phyloP scores from a whole-genome alignment of 768 basidiomycete genomes.

The Gymnopilus junonius region DNA sequence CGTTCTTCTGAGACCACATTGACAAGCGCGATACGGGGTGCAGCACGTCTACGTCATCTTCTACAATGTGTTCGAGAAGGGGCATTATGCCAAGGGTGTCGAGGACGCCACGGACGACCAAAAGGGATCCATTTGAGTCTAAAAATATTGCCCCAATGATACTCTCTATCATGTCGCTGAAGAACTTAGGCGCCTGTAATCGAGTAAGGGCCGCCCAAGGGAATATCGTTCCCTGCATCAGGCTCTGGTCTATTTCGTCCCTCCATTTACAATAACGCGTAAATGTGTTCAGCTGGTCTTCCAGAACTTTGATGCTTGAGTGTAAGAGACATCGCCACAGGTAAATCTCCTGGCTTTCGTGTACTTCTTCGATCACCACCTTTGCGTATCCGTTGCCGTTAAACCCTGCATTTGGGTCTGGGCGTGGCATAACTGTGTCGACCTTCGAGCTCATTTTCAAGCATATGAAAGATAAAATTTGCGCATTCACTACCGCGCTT shows the following conservation, averaged over 20 bases:
- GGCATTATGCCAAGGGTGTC: slow-evolving; percentile 56
- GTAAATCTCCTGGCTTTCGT: slow-evolving; percentile 49
- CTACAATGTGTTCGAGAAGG: slow-evolving; percentile 67
- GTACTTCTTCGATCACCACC: slow-evolving; percentile 36
- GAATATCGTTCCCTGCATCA: slow-evolving; percentile 51
- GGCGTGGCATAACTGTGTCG: slow-evolving; percentile 55
- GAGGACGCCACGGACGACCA: slow-evolving; percentile 52
- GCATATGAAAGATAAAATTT: slow-evolving; percentile 73
- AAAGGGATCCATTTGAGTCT: slow-evolving; percentile 63
- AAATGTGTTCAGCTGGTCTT: slow-evolving; percentile 62
- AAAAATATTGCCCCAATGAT: slow-evolving; percentile 77
- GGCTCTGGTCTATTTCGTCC: slow-evolving; percentile 51
- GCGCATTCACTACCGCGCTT: slow-evolving; percentile 72
- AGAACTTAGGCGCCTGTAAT: slow-evolving; percentile 79
- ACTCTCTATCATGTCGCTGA: slow-evolving; percentile 82
- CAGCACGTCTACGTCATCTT: slow-evolving; percentile 67
- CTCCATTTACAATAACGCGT: slow-evolving; percentile 53
- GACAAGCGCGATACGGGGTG: slow-evolving; percentile 71
- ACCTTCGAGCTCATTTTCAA: slow-evolving; percentile 47
- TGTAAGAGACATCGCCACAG: slow-evolving; percentile 79
- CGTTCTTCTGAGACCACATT: slow-evolving; percentile 59
- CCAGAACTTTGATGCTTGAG: slow-evolving; percentile 61
- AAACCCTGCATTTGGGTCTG: slow-evolving; percentile 5
- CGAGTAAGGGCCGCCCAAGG: slow-evolving; percentile 78
- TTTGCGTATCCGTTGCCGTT: background rate